These are phyloP conservation scores for Pythium aquatile DNA, from an alignment of 352 stramenopile genomes.

Conservation along the genomic window DNA sequence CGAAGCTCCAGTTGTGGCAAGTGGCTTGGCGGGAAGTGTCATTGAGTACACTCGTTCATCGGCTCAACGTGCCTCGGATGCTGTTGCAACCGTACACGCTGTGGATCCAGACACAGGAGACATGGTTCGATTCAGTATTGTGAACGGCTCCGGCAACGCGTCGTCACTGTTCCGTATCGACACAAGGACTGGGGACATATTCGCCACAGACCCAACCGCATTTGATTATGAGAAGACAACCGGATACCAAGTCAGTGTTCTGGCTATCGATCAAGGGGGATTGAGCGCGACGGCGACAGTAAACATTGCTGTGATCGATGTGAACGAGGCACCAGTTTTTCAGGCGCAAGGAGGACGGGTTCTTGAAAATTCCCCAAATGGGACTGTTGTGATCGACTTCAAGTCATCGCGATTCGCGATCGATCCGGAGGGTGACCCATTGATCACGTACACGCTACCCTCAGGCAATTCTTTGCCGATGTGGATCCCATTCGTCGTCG, in stretches of 20 bases:
- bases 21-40: conserved; percentile 31
- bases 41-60: conserved; percentile 36
- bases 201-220: conserved; percentile 28
- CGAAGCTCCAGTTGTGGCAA: conserved; percentile 36
- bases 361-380: conserved; percentile 26
- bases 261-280: conserved; percentile 34
- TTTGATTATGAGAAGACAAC: conserved; percentile 47
- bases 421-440: conserved; percentile 27
- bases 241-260: conserved; percentile 14
- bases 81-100: conserved; percentile 23
- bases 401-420: background rate
- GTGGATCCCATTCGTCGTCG: conserved; percentile 19
- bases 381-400: conserved; percentile 28
- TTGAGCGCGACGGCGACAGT: conserved; percentile 29
- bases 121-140: conserved; percentile 23
- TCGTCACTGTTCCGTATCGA: conserved; percentile 42
- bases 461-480: background rate
- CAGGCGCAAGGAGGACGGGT: conserved; percentile 3
- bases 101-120: conserved; percentile 23
- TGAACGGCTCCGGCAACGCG: conserved; percentile 24
- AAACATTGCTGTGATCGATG: conserved; percentile 37
- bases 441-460: conserved; percentile 18
- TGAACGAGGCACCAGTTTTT: conserved; percentile 51
- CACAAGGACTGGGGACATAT: conserved; percentile 36
- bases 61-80: conserved; percentile 23